Evolutionary conservation across 257 asterid species (phyloP), one percentile per base, ranked within the genome.

Genomic region (Solanum clarkiae): DNA sequence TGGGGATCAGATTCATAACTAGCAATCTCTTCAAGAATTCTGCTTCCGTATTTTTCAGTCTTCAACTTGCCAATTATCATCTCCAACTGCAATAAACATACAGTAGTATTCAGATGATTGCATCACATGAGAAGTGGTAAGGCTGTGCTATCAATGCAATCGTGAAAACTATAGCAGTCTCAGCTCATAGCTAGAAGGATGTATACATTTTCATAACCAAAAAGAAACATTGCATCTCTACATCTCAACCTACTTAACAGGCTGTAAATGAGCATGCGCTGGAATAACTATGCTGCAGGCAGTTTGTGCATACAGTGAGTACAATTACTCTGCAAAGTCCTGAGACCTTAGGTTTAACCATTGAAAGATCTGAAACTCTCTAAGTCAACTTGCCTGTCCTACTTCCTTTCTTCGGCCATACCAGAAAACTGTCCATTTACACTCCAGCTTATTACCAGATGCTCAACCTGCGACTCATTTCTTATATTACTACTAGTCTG

Each of bases 51-150:
- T 89, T 92, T 93, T 81, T 91, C 92, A 5, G 97, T 87, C 88
- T 96, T 96, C 94, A 96, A 68, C 91, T 96, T 96, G 71, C 99
- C 99, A 14, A 96, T 91, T 13, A 92, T 89, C 91, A 87, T 93
- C 94, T 93, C 99, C 95, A 96, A 86, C 99, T 96, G 95, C 92
- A 88, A 18, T 53, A 71, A 24, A 4, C 10, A 74, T 1, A 49
- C 1, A 75, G 26, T 51, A 77, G 26, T n/a, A 1, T 77, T 51
- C 82, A 51, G 82, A 77, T 77, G 47, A 26, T 16, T 49, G 62
- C 82, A 75, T 77, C 63, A 53, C 82, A 51, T 51, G 26, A 51
- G 47, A 77, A 51, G 63, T 42, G 26, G 47, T 26, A 75, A 49
- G 10, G 82, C 62, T 75, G 62, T 4, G 82, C 82, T 24, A 75